Evolutionary conservation across 176 grass and related monocot species (phyloP).

Genomic region (Oryza longistaminata): DNA sequence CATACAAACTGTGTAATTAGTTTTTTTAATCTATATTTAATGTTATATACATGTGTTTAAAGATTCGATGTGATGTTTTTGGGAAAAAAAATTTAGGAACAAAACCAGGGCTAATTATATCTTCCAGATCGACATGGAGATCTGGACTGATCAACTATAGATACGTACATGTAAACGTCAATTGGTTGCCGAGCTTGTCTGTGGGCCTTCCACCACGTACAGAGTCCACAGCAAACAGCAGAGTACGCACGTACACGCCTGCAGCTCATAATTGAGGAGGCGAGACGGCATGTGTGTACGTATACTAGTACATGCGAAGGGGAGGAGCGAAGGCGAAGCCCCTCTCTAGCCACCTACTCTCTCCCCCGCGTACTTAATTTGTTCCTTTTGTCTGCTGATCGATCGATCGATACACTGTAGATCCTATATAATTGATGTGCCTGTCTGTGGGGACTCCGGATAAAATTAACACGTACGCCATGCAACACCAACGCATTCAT

Average conservation of each 20-base stretch:
- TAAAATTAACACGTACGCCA: neutral
- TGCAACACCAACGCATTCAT: neutral
- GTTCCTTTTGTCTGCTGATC: slow-evolving; percentile 12
- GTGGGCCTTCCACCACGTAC: neutral
- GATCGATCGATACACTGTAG: neutral
- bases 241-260: neutral
- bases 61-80: too few species aligned
- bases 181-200: neutral
- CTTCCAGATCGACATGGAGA: neutral
- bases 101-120: neutral
- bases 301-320: neutral
- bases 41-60: too few species aligned
- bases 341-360: neutral
- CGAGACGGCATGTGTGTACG: neutral
- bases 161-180: neutral
- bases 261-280: neutral
- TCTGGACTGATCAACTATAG: neutral
- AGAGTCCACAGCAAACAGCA: neutral
- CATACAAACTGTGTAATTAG: too few species aligned
- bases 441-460: neutral
- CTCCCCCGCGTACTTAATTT: neutral
- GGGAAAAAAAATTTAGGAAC: too few species aligned
- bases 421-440: neutral
- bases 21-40: too few species aligned
- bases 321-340: neutral